Conservation (phyloP, 1,284 basidiomycete genomes). For the Singerocomus inundabilis region DNA sequence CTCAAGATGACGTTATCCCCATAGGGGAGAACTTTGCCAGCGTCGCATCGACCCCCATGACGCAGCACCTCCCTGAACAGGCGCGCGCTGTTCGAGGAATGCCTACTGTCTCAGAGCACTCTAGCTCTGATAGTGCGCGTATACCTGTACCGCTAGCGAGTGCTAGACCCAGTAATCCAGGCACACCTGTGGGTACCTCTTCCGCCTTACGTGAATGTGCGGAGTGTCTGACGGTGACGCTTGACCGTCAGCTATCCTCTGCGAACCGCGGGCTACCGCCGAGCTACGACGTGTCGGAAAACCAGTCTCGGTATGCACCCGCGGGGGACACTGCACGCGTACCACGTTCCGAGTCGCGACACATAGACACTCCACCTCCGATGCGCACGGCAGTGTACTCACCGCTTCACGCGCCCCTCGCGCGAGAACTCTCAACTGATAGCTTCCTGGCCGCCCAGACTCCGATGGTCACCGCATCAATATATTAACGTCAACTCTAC, state of each 20-base stretch:
- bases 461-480: conserved; percentile 23
- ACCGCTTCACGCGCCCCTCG: conserved; percentile 16
- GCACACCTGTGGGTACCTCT: conserved; percentile 20
- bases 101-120: conserved; percentile 5
- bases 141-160: not conserved
- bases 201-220: not conserved
- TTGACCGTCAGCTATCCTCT: conserved; percentile 11
- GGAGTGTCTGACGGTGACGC: not conserved
- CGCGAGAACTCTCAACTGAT: conserved; percentile 27
- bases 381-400: conserved; percentile 11
- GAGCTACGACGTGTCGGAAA: conserved; percentile 22
- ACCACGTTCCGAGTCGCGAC: not conserved
- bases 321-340: conserved; percentile 5
- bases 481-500: conserved; percentile 18
- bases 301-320: conserved; percentile 2
- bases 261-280: conserved; percentile 19
- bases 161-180: conserved; percentile 1
- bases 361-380: conserved; percentile 14
- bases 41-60: conserved; percentile 16
- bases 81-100: conserved; percentile 1
- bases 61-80: conserved; percentile 11
- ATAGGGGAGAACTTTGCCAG: conserved; percentile 23
- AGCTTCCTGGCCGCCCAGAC: conserved; percentile 24
- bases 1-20: conserved; percentile 14
- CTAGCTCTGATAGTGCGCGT: not conserved